Conservation (phyloP, 1,284 basidiomycete species). For the Chalciporus piperatoides region DNA sequence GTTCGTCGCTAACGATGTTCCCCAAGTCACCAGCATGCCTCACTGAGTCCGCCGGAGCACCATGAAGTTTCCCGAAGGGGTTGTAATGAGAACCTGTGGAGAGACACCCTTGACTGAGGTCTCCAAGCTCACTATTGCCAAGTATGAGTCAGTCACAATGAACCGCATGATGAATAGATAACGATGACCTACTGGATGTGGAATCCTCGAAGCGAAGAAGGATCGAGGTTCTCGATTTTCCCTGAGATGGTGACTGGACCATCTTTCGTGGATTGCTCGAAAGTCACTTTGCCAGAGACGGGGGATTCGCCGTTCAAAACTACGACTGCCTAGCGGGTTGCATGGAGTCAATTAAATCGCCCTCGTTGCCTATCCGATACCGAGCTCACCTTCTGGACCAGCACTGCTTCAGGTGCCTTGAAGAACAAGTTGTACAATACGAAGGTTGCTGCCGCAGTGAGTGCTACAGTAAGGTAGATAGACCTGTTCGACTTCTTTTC, state of each 20-base stretch:
- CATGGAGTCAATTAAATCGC: background rate
- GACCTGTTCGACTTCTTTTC: conserved; percentile 23
- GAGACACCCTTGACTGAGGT: conserved; percentile 63
- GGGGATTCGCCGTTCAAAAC: conserved; percentile 60
- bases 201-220: conserved; percentile 64
- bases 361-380: background rate
- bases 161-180: background rate
- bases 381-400: conserved; percentile 23
- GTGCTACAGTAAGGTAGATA: conserved; percentile 13
- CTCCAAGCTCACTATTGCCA: conserved; percentile 57
- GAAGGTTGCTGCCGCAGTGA: conserved; percentile 20
- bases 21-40: conserved; percentile 80
- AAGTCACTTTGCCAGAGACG: conserved; percentile 62
- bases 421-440: conserved; percentile 20
- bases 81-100: conserved; percentile 79
- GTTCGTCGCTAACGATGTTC: conserved; percentile 61
- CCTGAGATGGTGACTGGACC: conserved; percentile 62
- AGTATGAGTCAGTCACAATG: background rate
- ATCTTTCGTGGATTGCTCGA: conserved; percentile 52
- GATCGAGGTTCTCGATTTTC: conserved; percentile 57
- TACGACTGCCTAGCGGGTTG: conserved; percentile 49
- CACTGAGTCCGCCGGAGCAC: conserved; percentile 51
- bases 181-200: conserved; percentile 65
- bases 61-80: conserved; percentile 63
- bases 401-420: conserved; percentile 14